phyloP scores from a whole-genome alignment of 2,329 filamentous ascomycete species.

The Exophiala sp. region DNA sequence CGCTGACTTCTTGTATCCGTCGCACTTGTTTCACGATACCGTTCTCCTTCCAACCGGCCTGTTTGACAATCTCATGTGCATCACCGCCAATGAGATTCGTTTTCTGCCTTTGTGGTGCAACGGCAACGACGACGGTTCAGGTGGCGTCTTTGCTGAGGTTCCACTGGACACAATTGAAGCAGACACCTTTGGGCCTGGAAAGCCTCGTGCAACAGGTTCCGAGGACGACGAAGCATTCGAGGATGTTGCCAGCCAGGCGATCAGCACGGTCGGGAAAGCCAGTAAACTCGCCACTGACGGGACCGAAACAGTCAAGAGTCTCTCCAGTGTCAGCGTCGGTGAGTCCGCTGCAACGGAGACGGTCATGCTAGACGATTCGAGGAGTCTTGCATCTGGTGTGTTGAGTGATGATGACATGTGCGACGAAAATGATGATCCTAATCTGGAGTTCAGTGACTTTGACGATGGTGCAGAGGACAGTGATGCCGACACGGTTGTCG shows the following conservation, averaged over 20 bases:
- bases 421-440: slow-evolving; percentile 2
- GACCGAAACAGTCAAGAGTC: slow-evolving; percentile 29
- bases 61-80: slow-evolving; percentile 47
- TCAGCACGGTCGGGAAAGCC: slow-evolving; percentile 36
- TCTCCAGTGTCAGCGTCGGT: slow-evolving; percentile 5
- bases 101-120: slow-evolving; percentile 66
- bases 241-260: slow-evolving; percentile 29
- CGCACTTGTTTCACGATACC: slow-evolving; percentile 19
- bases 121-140: slow-evolving; percentile 51
- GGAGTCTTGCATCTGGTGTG: slow-evolving; percentile 8
- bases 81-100: slow-evolving; percentile 57
- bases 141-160: slow-evolving; percentile 46
- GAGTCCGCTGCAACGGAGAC: neutral
- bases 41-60: slow-evolving; percentile 14
- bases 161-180: slow-evolving; percentile 5
- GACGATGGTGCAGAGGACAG: slow-evolving; percentile 26
- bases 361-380: neutral
- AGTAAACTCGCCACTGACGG: slow-evolving; percentile 37
- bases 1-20: slow-evolving; percentile 12
- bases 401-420: slow-evolving; percentile 3
- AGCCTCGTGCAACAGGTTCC: slow-evolving; percentile 38
- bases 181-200: neutral
- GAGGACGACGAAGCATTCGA: slow-evolving; percentile 28
- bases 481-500: slow-evolving; percentile 23
- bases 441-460: neutral